Conservation (phyloP, 441 rosid genomes). For the Adansonia grandidieri region DNA sequence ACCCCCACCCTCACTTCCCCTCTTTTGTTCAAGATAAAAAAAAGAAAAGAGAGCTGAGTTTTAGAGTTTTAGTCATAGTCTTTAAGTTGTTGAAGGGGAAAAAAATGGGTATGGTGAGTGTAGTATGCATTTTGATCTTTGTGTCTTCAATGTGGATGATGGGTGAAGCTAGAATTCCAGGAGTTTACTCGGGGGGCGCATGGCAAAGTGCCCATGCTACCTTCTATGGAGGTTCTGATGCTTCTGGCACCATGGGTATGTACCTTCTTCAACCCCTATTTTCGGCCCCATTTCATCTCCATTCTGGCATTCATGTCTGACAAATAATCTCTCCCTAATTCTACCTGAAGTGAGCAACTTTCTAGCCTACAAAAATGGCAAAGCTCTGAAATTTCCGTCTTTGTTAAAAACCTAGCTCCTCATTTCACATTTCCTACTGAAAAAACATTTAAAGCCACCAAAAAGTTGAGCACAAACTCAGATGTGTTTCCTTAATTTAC, state of each 20-base stretch:
- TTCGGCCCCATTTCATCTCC: not conserved
- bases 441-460: not conserved
- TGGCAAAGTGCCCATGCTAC: constrained; percentile 76
- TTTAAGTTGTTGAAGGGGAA: not conserved
- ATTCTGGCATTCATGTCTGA: not conserved
- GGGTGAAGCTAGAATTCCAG: constrained; percentile 58
- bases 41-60: not conserved
- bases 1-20: not conserved
- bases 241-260: constrained; percentile 81
- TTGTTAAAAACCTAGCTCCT: not conserved
- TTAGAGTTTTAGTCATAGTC: not conserved
- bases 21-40: not conserved
- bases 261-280: not conserved
- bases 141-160: constrained; percentile 30
- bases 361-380: not conserved
- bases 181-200: constrained; percentile 49
- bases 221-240: constrained; percentile 75
- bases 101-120: constrained; percentile 7
- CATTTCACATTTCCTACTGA: not conserved
- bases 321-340: not conserved
- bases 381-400: not conserved
- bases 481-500: not conserved
- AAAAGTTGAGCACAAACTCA: not conserved
- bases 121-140: not conserved
- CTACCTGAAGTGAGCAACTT: not conserved